These are phyloP conservation scores for Sordariomycetes sp. DNA, from an alignment of 2,329 filamentous ascomycete genomes.

Conservation along the genomic window DNA sequence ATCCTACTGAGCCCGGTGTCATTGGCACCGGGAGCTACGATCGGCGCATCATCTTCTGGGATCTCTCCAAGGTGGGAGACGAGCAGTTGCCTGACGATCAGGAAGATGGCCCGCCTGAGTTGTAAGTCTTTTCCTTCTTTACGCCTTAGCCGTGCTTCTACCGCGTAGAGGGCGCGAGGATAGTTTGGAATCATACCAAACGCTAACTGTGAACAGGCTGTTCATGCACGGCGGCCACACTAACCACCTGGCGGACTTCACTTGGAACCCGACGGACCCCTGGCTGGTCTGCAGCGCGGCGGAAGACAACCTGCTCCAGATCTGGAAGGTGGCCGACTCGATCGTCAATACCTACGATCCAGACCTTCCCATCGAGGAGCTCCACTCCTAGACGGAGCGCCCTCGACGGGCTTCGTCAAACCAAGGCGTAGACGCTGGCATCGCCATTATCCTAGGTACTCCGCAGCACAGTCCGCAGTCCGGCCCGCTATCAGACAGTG, in stretches of 20 bases:
- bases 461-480: background rate
- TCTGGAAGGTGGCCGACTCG: constrained; percentile 77
- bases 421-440: background rate
- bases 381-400: constrained; percentile 40
- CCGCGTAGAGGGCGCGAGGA: background rate
- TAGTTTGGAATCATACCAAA: background rate
- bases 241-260: constrained; percentile 91
- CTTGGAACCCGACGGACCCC: constrained; percentile 92
- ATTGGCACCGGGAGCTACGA: constrained; percentile 89
- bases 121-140: constrained; percentile 47
- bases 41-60: constrained; percentile 91
- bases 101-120: constrained; percentile 86
- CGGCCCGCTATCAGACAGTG: background rate
- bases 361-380: constrained; percentile 63
- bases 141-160: background rate
- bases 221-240: constrained; percentile 99
- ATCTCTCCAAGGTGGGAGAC: constrained; percentile 79
- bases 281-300: constrained; percentile 95
- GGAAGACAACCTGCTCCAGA: constrained; percentile 92
- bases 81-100: constrained; percentile 92
- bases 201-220: constrained; percentile 36
- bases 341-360: constrained; percentile 68
- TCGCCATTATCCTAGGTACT: background rate
- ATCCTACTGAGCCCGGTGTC: constrained; percentile 79
- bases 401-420: constrained; percentile 9